Evolutionary conservation across 345 rosid genomes (phyloP).

Genomic region (Orychophragmus violaceus): DNA sequence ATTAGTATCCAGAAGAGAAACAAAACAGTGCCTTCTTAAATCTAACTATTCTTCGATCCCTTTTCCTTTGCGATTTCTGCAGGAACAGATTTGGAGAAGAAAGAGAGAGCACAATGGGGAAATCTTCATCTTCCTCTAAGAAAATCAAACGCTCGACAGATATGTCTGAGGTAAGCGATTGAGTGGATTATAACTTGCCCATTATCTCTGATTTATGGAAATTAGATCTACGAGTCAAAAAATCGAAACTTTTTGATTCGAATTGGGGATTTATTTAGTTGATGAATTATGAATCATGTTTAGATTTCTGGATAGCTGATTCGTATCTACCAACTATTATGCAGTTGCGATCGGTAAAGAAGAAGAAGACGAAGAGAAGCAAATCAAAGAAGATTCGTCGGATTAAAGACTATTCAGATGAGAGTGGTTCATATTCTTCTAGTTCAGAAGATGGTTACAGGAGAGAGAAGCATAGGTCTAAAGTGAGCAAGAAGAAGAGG

Average conservation of each 20-base stretch:
- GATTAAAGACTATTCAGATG: conserved; percentile 35
- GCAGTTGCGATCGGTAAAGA: conserved; percentile 54
- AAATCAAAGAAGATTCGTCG: conserved; percentile 51
- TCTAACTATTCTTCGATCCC: not conserved
- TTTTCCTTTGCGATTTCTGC: not conserved
- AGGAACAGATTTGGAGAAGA: not conserved
- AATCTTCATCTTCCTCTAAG: conserved; percentile 44
- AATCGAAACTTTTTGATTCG: conserved; percentile 9
- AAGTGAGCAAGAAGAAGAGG: conserved; percentile 54
- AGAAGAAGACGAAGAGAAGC: conserved; percentile 38
- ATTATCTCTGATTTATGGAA: not conserved
- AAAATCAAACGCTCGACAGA: conserved; percentile 35
- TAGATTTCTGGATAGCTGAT: too few relatives aligned
- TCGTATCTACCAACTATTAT: too few relatives aligned
- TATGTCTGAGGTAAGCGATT: conserved; percentile 39
- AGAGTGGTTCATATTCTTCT: conserved; percentile 40
- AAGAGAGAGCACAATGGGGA: conserved; percentile 33
- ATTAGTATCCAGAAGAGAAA: not conserved
- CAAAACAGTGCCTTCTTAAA: not conserved
- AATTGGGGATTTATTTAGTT: not conserved
- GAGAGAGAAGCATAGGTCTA: conserved; percentile 47
- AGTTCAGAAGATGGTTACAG: conserved; percentile 48
- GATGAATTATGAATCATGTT: too few relatives aligned
- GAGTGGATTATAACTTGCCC: not conserved
- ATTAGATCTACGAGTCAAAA: not conserved